Conservation (phyloP, 2,329 filamentous ascomycete genomes). For the Stachybotrys elegans region DNA sequence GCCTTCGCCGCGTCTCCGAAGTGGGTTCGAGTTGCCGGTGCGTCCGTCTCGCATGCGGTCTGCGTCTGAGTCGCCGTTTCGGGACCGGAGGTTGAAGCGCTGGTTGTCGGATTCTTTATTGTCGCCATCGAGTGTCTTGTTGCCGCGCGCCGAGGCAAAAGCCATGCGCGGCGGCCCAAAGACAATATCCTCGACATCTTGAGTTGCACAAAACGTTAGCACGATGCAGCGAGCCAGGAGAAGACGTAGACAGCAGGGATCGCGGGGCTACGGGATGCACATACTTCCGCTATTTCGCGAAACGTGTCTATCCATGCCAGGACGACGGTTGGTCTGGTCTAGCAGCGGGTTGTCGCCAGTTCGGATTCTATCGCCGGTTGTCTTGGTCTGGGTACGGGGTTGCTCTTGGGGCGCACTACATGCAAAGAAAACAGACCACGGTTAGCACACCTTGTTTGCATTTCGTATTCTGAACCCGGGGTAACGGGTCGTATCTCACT, state of each 20-base stretch:
- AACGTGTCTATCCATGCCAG: constrained; percentile 47
- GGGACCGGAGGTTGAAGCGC: constrained; percentile 52
- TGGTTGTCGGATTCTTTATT: constrained; percentile 50
- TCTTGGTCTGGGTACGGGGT: constrained; percentile 39
- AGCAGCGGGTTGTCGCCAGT: constrained; percentile 38
- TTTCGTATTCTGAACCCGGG: neutral
- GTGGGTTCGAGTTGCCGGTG: constrained; percentile 38
- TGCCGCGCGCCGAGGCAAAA: constrained; percentile 71
- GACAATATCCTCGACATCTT: constrained; percentile 74
- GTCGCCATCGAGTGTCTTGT: constrained; percentile 46
- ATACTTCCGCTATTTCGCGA: constrained; percentile 54
- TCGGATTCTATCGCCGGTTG: constrained; percentile 37
- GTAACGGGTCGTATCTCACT: constrained; percentile 24
- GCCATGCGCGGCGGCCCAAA: constrained; percentile 79
- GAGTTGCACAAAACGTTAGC: constrained; percentile 10
- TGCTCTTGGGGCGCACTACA: constrained; percentile 40
- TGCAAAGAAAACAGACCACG: neutral
- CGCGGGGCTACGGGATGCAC: constrained; percentile 21
- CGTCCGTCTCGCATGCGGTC: constrained; percentile 47
- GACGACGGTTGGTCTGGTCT: constrained; percentile 47
- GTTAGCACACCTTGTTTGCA: constrained; percentile 4
- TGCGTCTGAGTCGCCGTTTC: constrained; percentile 44
- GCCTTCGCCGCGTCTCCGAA: constrained; percentile 49
- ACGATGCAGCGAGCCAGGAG: neutral
- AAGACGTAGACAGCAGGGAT: constrained; percentile 3